A percentile compares a stretch with the other conserved stretches of the same genome.
Conservation (phyloP, 179 eudicot species). For the Silene noctiflora region DNA sequence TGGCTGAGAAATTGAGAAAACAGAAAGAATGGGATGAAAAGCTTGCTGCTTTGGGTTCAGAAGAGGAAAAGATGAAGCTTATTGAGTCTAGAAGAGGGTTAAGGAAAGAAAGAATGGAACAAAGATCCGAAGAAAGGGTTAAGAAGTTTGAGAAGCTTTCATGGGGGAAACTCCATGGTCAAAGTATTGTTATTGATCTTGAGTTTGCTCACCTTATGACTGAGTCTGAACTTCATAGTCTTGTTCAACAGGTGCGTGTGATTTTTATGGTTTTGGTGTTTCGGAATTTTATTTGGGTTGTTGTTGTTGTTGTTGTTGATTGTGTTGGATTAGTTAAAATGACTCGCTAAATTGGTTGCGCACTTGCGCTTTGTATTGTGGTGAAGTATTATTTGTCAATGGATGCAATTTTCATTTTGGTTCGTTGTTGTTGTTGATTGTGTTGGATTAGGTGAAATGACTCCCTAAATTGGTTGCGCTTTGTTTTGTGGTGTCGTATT, state of each 20-base stretch:
- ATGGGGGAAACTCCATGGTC: constrained; percentile 46
- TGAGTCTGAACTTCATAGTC: constrained; percentile 59
- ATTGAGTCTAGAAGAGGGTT: constrained; percentile 49
- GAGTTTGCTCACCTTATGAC: constrained; percentile 69
- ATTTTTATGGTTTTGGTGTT: background rate
- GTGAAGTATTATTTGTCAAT: background rate
- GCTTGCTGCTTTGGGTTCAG: constrained; percentile 40
- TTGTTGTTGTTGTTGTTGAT: background rate
- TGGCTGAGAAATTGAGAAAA: constrained; percentile 53
- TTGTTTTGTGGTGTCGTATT: background rate
- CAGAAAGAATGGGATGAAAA: constrained; percentile 70
- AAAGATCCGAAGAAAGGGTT: constrained; percentile 46
- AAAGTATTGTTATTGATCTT: constrained; percentile 69
- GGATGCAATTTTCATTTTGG: background rate
- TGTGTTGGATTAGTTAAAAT: background rate
- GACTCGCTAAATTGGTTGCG: background rate
- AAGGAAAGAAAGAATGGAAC: constrained; percentile 68
- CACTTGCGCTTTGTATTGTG: background rate
- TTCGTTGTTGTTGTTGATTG: background rate
- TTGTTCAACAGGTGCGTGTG: constrained; percentile 62
- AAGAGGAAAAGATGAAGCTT: constrained; percentile 58
- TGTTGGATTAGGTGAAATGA: background rate
- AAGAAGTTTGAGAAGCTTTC: constrained; percentile 49
- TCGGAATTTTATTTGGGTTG: background rate
- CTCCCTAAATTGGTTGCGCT: background rate